These are phyloP conservation scores for Sclerotinia nivalis DNA, from an alignment of 2,329 filamentous ascomycete species.

Conservation along the genomic window DNA sequence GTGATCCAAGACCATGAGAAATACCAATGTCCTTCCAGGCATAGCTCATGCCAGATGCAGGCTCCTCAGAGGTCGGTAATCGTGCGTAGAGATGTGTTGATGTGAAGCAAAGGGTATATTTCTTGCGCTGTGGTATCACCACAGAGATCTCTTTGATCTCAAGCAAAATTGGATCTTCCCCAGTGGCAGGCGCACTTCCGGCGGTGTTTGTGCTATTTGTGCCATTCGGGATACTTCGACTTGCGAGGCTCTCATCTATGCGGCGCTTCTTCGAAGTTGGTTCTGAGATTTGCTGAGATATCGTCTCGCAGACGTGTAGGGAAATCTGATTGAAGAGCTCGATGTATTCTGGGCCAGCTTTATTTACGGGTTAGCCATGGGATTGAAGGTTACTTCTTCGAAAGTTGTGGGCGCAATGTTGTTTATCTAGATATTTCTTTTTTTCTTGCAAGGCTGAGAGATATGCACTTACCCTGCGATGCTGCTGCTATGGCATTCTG, in stretches of 20 bases:
- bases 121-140: constrained; percentile 68
- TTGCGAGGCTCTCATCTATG: constrained; percentile 36
- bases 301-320: constrained; percentile 34
- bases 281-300: constrained; percentile 29
- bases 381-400: neutral
- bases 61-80: constrained; percentile 52
- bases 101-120: constrained; percentile 65
- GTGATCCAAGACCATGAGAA: constrained; percentile 28
- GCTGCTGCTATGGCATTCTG: constrained; percentile 40
- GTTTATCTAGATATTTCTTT: constrained; percentile 4
- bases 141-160: constrained; percentile 67
- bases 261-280: constrained; percentile 40
- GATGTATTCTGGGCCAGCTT: constrained; percentile 38
- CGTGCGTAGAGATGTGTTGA: constrained; percentile 59
- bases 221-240: constrained; percentile 32
- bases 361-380: neutral
- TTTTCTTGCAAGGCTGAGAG: constrained; percentile 24
- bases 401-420: constrained; percentile 1
- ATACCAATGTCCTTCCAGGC: constrained; percentile 63
- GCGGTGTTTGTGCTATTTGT: constrained; percentile 27
- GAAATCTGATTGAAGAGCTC: constrained; percentile 43
- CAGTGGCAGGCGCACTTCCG: constrained; percentile 33
- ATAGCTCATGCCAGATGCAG: constrained; percentile 56
- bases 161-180: constrained; percentile 55
- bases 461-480: constrained; percentile 36